phyloP scores from a whole-genome alignment of 495 filamentous ascomycete species.

The Xylaria bambusicola region DNA sequence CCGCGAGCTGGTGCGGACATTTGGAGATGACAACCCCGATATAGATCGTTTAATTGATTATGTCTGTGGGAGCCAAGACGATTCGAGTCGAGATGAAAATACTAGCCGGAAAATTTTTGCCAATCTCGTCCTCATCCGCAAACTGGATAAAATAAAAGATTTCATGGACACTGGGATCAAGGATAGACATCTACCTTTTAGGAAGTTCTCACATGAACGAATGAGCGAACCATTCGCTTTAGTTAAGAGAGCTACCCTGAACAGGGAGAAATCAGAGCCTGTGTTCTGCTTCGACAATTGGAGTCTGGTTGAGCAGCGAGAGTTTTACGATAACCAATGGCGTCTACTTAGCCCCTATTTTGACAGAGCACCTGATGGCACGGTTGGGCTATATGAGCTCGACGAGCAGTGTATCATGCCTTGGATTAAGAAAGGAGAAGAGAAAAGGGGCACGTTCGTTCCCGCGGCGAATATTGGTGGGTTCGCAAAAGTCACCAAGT shows the following conservation, averaged over 20 bases:
- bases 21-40: neutral
- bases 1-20: neutral
- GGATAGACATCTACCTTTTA: constrained; percentile 1
- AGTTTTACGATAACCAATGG: neutral
- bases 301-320: neutral
- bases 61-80: neutral
- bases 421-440: neutral
- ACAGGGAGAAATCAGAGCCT: neutral
- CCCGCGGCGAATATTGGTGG: neutral
- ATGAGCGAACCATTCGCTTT: neutral
- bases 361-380: neutral
- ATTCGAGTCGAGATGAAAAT: neutral
- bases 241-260: neutral
- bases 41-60: neutral
- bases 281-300: neutral
- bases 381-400: neutral
- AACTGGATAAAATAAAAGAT: neutral
- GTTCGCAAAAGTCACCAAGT: neutral
- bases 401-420: neutral
- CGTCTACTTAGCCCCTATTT: neutral
- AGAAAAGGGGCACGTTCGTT: neutral
- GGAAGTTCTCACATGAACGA: neutral
- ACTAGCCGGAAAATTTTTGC: neutral
- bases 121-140: neutral
- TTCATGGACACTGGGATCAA: neutral